Evolutionary conservation across 164 flowering plant genomes (phyloP), one percentile per base, ranked within the genome.

Genomic region (Tetracentron sinense): DNA sequence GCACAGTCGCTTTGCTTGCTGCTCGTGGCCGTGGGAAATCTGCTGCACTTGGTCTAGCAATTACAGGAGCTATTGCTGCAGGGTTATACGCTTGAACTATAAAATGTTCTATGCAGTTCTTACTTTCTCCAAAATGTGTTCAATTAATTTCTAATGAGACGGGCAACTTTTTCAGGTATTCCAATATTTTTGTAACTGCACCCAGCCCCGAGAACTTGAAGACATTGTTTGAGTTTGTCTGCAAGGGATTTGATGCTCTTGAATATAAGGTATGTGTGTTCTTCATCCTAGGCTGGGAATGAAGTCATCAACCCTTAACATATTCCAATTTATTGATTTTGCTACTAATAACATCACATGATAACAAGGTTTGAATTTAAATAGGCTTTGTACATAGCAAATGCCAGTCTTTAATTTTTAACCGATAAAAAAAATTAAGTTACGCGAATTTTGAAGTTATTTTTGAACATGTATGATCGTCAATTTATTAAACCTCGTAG

Each of bases 21-120:
- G 85, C 85, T 76, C 96, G 99, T 75, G 99, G 97, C 16, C 96
- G 96, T 77, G 99, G 99, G 14, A 94, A 94, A 79, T 94, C 97
- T 17, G 97, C 97, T 71, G 92, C 97, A 50, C 89, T 94, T 70
- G 96, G 97, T 62, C 74, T 94, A 57, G 86, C 99, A 54, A 63
- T 94, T 80, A 89, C 99, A 54, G 99, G 99, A 69, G 94, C 99
- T 68, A 62, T 95, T 80, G 96, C 96, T 66, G 94, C 90, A 25
- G 97, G 97, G 99, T 91, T 66, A 56, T 64, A 42, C 67, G 21
- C 60, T 50, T 70, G 53, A 58, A 19, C 60, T 27, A 19, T 64
- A 54, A 15, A 14, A 22, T 46, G 17, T 5, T 33, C 52, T 53
- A n/a, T n/a, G 19, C 20, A 35, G 10, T 21, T 62, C 19, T 55